A percentile compares a stretch with the other conserved stretches of the same genome.
Evolutionary conservation across 129 eudicot species (phyloP).

Genomic region (Solidago caesia): DNA sequence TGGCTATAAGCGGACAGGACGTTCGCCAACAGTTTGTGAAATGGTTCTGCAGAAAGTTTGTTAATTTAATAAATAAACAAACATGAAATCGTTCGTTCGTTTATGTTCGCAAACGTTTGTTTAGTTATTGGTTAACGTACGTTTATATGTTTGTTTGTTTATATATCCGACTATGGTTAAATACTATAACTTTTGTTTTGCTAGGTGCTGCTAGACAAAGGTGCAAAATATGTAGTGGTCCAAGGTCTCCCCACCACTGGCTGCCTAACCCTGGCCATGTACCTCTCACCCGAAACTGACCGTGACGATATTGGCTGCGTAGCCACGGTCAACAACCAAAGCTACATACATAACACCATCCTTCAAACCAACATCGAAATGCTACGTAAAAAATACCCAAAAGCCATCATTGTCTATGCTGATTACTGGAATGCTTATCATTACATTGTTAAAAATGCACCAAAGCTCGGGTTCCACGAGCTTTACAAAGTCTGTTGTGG

Average conservation of each 20-base stretch:
- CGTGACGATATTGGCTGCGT: conserved; percentile 65
- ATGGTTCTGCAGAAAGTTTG: too few relatives aligned
- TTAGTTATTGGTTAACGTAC: too few relatives aligned
- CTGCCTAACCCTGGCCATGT: conserved; percentile 64
- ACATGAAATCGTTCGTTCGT: too few relatives aligned
- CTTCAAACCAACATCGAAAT: conserved; percentile 45
- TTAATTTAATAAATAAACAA: too few relatives aligned
- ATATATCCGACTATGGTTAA: neutral
- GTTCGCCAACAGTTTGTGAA: too few relatives aligned
- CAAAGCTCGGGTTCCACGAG: conserved; percentile 60
- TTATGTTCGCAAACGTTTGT: too few relatives aligned
- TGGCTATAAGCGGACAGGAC: too few relatives aligned
- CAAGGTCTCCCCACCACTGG: conserved; percentile 84
- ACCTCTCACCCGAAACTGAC: conserved; percentile 36
- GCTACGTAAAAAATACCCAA: conserved; percentile 48
- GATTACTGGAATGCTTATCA: conserved; percentile 62
- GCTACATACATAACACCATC: conserved; percentile 48
- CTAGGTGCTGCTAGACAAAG: conserved; percentile 60
- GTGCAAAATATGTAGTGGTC: conserved; percentile 68
- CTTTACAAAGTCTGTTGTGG: conserved; percentile 77
- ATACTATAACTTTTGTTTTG: neutral
- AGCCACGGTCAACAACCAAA: conserved; percentile 44
- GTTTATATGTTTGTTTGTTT: too few relatives aligned
- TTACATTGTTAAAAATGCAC: conserved; percentile 36
- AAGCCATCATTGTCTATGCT: conserved; percentile 53